Conservation (phyloP, 495 filamentous ascomycete genomes). For the Penicillium crystallinum region DNA sequence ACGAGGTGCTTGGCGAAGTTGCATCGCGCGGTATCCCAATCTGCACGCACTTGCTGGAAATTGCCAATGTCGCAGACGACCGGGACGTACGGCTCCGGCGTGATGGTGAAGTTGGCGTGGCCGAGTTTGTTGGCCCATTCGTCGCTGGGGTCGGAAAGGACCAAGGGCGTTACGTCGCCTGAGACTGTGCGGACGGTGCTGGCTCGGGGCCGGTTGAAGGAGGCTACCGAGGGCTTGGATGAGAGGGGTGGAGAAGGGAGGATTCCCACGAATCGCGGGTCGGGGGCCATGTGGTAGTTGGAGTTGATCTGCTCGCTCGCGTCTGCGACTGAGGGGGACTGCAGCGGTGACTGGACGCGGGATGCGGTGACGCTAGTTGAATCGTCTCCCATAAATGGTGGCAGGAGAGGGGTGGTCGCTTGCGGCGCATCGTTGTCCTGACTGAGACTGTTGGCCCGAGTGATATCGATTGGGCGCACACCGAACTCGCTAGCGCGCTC, state of each 20-base stretch:
- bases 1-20: slow-evolving; percentile 82
- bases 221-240: slow-evolving; percentile 70
- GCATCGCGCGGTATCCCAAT: slow-evolving; percentile 75
- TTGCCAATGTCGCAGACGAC: slow-evolving; percentile 52
- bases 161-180: slow-evolving; percentile 53
- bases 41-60: slow-evolving; percentile 61
- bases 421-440: slow-evolving; percentile 51
- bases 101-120: slow-evolving; percentile 88
- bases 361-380: slow-evolving; percentile 34
- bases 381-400: slow-evolving; percentile 65
- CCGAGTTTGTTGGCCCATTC: slow-evolving; percentile 78
- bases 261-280: slow-evolving; percentile 43
- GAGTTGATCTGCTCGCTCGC: slow-evolving; percentile 30
- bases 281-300: slow-evolving; percentile 33
- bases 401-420: slow-evolving; percentile 75
- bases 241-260: slow-evolving; percentile 75
- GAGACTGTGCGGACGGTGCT: slow-evolving; percentile 46
- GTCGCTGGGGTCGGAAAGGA: slow-evolving; percentile 62
- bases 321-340: slow-evolving; percentile 68
- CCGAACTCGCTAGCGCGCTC: slow-evolving; percentile 49
- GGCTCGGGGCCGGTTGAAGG: slow-evolving; percentile 54
- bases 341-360: slow-evolving; percentile 65
- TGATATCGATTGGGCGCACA: slow-evolving; percentile 50
- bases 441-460: slow-evolving; percentile 48
- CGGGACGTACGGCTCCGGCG: slow-evolving; percentile 73